A percentile compares a stretch with the other conserved stretches of the same genome.
phyloP scores from a whole-genome alignment of 1,284 basidiomycete species.

The Leccinum glutinopallens region DNA sequence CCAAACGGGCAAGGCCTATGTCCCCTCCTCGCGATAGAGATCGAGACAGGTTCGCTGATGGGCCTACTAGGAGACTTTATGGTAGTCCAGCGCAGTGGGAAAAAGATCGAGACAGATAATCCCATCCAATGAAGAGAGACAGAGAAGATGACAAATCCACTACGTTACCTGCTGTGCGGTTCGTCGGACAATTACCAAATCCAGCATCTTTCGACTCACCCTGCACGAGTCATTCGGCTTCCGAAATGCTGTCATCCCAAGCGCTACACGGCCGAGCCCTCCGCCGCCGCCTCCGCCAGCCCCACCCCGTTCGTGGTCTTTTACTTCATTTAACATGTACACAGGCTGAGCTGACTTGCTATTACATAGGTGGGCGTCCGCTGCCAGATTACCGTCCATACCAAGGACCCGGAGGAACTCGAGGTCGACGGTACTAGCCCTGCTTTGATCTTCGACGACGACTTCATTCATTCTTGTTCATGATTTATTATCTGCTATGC shows the following conservation, averaged over 20 bases:
- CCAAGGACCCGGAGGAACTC: constrained; percentile 54
- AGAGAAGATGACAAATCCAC: constrained; percentile 57
- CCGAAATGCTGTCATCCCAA: constrained; percentile 75
- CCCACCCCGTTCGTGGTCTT: constrained; percentile 20
- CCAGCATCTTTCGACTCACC: constrained; percentile 66
- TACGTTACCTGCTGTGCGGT: constrained; percentile 72
- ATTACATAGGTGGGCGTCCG: constrained; percentile 50
- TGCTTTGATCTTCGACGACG: neutral
- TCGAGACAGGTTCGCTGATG: constrained; percentile 47
- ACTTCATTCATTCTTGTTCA: constrained; percentile 20
- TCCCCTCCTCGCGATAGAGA: constrained; percentile 57
- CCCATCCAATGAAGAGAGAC: constrained; percentile 42
- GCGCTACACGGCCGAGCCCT: constrained; percentile 49
- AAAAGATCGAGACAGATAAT: constrained; percentile 48
- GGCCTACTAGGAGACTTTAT: constrained; percentile 47
- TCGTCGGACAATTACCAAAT: constrained; percentile 77
- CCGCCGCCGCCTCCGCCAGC: constrained; percentile 46
- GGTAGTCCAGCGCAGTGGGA: constrained; percentile 51
- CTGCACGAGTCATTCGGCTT: constrained; percentile 33
- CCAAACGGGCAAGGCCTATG: constrained; percentile 54
- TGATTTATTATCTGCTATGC: constrained; percentile 25
- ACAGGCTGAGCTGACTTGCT: constrained; percentile 19
- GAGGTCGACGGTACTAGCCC: constrained; percentile 38
- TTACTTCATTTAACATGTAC: constrained; percentile 8
- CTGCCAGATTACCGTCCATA: constrained; percentile 74